Conservation (phyloP, 2,329 filamentous ascomycete species). For the Fusarium irregulare region DNA sequence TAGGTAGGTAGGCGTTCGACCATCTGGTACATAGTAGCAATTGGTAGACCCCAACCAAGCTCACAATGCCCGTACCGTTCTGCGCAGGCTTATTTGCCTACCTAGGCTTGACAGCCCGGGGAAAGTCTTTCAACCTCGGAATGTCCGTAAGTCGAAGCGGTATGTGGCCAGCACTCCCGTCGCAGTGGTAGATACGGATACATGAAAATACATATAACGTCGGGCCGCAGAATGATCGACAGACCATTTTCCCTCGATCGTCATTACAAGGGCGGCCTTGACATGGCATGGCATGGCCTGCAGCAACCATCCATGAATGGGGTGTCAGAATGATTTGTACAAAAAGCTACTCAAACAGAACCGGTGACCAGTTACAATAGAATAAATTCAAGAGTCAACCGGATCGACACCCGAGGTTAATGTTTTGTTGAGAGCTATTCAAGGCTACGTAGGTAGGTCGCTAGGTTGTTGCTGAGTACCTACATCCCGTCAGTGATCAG, state of each 20-base stretch:
- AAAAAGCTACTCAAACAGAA: constrained; percentile 4
- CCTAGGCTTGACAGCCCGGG: constrained; percentile 8
- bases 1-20: neutral
- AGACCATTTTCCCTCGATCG: constrained; percentile 18
- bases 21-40: neutral
- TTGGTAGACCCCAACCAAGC: neutral
- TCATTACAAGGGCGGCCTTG: constrained; percentile 33
- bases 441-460: neutral
- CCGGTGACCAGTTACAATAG: constrained; percentile 22
- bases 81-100: constrained; percentile 3
- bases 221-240: constrained; percentile 27
- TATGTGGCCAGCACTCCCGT: neutral
- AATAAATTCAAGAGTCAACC: constrained; percentile 1
- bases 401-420: constrained; percentile 10
- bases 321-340: neutral
- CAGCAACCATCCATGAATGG: constrained; percentile 11
- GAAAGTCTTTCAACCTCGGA: constrained; percentile 9
- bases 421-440: neutral
- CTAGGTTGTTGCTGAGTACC: neutral
- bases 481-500: constrained; percentile 9
- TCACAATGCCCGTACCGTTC: neutral
- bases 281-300: constrained; percentile 19
- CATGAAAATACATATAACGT: constrained; percentile 13
- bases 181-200: neutral
- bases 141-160: constrained; percentile 7